Evolutionary conservation across 2,329 filamentous ascomycete species (phyloP).

Genomic region (Boeremia exigua): DNA sequence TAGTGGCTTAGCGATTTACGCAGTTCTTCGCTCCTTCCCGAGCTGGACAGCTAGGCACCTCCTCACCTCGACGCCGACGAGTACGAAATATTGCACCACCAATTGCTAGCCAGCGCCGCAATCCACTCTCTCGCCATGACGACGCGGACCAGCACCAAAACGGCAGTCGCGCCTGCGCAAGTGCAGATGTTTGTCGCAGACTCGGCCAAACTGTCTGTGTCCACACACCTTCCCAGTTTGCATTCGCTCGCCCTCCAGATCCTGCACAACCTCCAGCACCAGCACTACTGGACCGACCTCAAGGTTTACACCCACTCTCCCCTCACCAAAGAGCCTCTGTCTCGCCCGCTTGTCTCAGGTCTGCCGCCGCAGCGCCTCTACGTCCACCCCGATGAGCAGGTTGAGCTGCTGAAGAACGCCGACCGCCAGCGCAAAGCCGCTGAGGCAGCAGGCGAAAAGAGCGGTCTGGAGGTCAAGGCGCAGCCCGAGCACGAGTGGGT

Average conservation of each 20-base stretch:
- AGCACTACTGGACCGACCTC: constrained; percentile 76
- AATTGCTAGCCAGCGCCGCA: constrained; percentile 25
- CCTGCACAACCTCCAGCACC: constrained; percentile 72
- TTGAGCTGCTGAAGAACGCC: constrained; percentile 69
- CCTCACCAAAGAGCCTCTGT: constrained; percentile 49
- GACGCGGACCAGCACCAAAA: constrained; percentile 32
- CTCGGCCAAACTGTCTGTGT: constrained; percentile 14
- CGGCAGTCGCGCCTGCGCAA: constrained; percentile 36
- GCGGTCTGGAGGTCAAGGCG: constrained; percentile 53
- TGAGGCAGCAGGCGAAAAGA: constrained; percentile 39
- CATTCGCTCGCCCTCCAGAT: constrained; percentile 66
- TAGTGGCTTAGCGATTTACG: constrained; percentile 20
- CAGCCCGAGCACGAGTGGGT: constrained; percentile 71
- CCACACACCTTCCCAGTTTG: constrained; percentile 39
- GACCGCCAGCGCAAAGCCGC: constrained; percentile 53
- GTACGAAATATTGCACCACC: constrained; percentile 33
- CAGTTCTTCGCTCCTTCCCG: constrained; percentile 43
- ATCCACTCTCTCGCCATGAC: constrained; percentile 31
- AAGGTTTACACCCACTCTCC: constrained; percentile 59
- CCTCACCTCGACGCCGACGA: constrained; percentile 21
- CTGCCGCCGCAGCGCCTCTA: constrained; percentile 76
- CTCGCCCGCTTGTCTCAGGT: constrained; percentile 72
- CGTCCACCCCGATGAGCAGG: constrained; percentile 82
- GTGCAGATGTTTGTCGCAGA: constrained; percentile 40
- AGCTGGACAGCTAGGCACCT: constrained; percentile 26